Conservation (phyloP, 495 filamentous ascomycete genomes). For the Rhizodiscina lignyota region DNA sequence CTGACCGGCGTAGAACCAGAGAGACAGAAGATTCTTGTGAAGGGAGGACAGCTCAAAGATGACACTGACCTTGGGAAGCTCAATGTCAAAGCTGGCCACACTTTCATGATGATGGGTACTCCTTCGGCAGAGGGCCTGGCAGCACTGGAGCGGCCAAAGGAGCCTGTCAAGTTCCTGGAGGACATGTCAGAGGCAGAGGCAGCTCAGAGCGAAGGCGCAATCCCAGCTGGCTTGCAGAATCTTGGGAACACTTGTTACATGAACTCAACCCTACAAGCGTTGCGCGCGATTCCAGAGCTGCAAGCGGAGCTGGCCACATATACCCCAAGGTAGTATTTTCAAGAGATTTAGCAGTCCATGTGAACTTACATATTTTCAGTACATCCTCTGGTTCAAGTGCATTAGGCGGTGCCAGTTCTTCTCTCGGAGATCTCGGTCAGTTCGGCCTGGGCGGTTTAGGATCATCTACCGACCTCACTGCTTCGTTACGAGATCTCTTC, state of each 20-base stretch:
- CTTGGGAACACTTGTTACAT: constrained; percentile 96
- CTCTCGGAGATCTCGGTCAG: constrained; percentile 25
- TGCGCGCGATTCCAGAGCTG: constrained; percentile 80
- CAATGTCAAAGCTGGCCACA: constrained; percentile 69
- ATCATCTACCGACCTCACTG: constrained; percentile 55
- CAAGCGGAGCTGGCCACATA: constrained; percentile 66
- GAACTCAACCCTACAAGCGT: constrained; percentile 84
- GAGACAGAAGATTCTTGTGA: constrained; percentile 87
- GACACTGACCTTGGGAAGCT: constrained; percentile 73
- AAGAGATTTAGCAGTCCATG: too few relatives aligned
- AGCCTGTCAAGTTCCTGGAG: constrained; percentile 76
- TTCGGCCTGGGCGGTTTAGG: constrained; percentile 44
- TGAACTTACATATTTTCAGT: constrained; percentile 1
- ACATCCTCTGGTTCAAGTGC: neutral
- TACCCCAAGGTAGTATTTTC: constrained; percentile 27
- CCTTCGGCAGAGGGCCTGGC: constrained; percentile 31
- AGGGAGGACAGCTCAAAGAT: constrained; percentile 90
- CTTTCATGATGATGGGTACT: constrained; percentile 95
- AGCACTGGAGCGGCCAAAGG: constrained; percentile 54
- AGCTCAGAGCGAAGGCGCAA: constrained; percentile 66
- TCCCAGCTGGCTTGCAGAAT: constrained; percentile 78
- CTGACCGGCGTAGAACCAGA: constrained; percentile 92
- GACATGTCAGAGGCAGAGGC: constrained; percentile 96
- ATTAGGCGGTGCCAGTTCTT: neutral
- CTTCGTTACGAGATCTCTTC: constrained; percentile 71